phyloP scores from a whole-genome alignment of 192 early-diverging fungal genomes.

The Podila clonocystis region DNA sequence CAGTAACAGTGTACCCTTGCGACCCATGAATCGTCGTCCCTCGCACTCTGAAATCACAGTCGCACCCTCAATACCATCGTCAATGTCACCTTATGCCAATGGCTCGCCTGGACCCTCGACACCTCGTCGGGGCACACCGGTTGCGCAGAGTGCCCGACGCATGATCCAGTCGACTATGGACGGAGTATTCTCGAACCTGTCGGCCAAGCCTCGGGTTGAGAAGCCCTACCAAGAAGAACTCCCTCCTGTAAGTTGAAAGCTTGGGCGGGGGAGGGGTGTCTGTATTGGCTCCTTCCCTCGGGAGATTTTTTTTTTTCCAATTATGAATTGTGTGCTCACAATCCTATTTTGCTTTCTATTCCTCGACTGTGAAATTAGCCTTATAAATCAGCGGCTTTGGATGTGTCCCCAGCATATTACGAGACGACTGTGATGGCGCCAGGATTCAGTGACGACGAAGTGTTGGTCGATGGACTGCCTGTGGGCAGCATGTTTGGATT shows the following conservation, averaged over 20 bases:
- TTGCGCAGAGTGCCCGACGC: constrained; percentile 7
- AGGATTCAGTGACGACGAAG: constrained; percentile 80
- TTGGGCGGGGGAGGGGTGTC: no score
- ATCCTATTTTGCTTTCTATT: neutral
- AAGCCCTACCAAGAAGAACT: constrained; percentile 43
- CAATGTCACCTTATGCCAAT: neutral
- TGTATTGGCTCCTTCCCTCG: no score
- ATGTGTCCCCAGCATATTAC: constrained; percentile 45
- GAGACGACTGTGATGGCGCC: constrained; percentile 58
- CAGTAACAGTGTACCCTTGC: constrained; percentile 20
- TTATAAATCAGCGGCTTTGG: constrained; percentile 41
- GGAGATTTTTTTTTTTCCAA: neutral
- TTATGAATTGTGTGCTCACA: neutral
- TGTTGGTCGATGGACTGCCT: constrained; percentile 92
- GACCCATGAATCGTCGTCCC: constrained; percentile 17
- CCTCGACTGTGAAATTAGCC: constrained; percentile 17
- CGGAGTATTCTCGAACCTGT: constrained; percentile 42
- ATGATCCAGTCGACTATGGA: constrained; percentile 40
- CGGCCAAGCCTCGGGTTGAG: constrained; percentile 38
- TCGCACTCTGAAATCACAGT: constrained; percentile 24
- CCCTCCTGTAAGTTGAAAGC: constrained; percentile 27
- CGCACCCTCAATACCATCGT: neutral
- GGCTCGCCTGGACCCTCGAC: constrained; percentile 28
- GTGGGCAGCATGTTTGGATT: constrained; percentile 84
- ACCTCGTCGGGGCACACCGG: constrained; percentile 16